Evolutionary conservation across 1,284 basidiomycete genomes (phyloP).

Genomic region (Ganoderma meredithae): DNA sequence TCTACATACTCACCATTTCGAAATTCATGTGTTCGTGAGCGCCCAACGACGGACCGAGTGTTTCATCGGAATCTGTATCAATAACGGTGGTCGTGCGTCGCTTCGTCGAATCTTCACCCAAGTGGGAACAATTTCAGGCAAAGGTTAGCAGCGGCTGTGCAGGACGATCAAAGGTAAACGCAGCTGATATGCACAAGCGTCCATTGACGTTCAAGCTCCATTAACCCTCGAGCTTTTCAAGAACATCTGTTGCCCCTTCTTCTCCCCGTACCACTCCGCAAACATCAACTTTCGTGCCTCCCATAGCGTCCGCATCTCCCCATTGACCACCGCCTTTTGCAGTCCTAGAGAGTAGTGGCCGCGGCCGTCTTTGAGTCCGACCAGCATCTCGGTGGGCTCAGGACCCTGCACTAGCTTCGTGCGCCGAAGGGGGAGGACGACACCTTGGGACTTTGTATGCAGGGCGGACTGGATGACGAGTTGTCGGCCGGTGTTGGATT

Average conservation of each 20-base stretch:
- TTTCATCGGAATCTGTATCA: neutral
- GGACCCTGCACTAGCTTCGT: slow-evolving; percentile 21
- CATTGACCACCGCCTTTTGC: slow-evolving; percentile 44
- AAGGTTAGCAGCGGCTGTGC: neutral
- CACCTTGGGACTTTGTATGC: slow-evolving; percentile 44
- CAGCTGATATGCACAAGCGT: neutral
- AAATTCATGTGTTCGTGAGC: neutral
- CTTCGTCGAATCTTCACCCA: neutral
- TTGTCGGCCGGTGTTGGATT: slow-evolving; percentile 7
- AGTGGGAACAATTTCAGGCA: neutral
- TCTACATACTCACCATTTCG: neutral
- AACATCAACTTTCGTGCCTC: slow-evolving; percentile 35
- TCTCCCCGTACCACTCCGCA: slow-evolving; percentile 34
- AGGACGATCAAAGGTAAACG: neutral
- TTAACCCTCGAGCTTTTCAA: slow-evolving; percentile 24
- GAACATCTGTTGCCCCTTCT: slow-evolving; percentile 26
- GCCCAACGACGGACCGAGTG: neutral
- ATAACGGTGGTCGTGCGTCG: neutral
- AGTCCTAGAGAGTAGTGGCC: slow-evolving; percentile 52
- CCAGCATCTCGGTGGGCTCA: slow-evolving; percentile 44
- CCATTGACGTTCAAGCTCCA: neutral
- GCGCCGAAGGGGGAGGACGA: slow-evolving; percentile 35
- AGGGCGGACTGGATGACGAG: slow-evolving; percentile 49
- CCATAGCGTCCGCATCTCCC: slow-evolving; percentile 36
- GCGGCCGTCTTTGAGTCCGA: slow-evolving; percentile 46